These are phyloP conservation scores for Claviceps sp. DNA, from an alignment of 2,329 filamentous ascomycete species.

Conservation along the genomic window DNA sequence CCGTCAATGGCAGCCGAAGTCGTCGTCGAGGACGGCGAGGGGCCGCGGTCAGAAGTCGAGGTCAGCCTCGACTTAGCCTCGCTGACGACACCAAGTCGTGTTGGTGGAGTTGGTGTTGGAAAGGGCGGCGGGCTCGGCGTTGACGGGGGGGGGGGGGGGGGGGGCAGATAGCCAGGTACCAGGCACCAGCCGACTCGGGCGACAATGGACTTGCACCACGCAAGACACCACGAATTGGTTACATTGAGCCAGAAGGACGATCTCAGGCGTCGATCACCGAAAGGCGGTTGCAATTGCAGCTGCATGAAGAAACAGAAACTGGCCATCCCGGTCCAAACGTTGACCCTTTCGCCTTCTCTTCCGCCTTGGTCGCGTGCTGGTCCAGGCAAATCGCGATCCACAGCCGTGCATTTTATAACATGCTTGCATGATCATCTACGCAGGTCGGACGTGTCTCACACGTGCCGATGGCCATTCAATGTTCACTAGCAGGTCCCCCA, in stretches of 20 bases:
- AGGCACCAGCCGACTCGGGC: too few relatives aligned
- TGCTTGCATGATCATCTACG: background rate
- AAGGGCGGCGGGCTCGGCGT: too few relatives aligned
- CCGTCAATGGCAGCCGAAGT: background rate
- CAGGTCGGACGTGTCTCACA: background rate
- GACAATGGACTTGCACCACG: too few relatives aligned
- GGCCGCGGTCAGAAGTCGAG: background rate
- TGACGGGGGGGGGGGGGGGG: too few relatives aligned
- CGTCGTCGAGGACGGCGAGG: background rate
- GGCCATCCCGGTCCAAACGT: background rate
- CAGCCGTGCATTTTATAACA: background rate
- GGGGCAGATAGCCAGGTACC: too few relatives aligned
- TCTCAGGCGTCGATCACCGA: too few relatives aligned
- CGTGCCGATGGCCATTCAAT: too few relatives aligned
- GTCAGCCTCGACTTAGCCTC: background rate
- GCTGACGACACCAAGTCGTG: slow-evolving; percentile 1
- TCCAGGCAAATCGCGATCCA: background rate
- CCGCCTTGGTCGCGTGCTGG: background rate
- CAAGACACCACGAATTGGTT: too few relatives aligned
- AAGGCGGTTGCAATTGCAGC: too few relatives aligned
- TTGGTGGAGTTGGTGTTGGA: too few relatives aligned
- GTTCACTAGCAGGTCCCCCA: too few relatives aligned
- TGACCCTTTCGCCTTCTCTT: background rate
- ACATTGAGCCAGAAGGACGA: too few relatives aligned
- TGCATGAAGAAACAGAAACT: background rate